These are phyloP conservation scores for Cynara cardunculus DNA, from an alignment of 129 eudicot species.

Conservation along the genomic window DNA sequence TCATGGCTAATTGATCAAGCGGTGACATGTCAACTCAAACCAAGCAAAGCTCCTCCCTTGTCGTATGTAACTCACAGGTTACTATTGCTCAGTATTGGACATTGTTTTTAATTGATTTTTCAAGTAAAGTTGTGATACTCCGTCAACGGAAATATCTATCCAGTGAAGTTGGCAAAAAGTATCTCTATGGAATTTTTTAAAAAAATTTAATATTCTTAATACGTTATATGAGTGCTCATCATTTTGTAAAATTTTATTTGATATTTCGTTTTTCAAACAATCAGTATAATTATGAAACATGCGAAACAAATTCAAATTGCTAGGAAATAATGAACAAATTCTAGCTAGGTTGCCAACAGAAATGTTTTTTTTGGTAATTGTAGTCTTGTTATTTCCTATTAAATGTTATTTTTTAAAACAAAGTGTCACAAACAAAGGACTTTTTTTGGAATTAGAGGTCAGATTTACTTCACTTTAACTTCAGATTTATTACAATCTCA, in stretches of 20 bases:
- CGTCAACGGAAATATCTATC: not conserved
- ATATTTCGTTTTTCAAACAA: not conserved
- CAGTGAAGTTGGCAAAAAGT: not conserved
- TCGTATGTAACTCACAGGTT: not conserved
- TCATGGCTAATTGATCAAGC: no score
- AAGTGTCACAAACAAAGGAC: not conserved
- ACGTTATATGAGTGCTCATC: not conserved
- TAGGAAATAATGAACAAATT: not conserved
- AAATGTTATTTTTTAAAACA: not conserved
- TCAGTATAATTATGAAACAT: not conserved
- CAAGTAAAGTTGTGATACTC: not conserved
- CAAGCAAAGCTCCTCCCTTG: not conserved
- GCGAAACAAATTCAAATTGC: not conserved
- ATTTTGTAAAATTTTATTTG: conserved; percentile 7
- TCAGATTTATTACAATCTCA: not conserved
- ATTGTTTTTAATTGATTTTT: not conserved
- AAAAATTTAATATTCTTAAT: not conserved
- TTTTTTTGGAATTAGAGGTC: not conserved
- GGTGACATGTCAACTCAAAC: not conserved
- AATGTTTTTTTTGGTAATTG: not conserved
- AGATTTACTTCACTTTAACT: not conserved
- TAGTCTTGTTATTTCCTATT: not conserved
- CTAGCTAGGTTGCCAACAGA: not conserved
- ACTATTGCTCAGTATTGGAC: not conserved
- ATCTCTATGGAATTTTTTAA: not conserved